phyloP scores from a whole-genome alignment of 495 filamentous ascomycete genomes.

The Cetradonia linearis region DNA sequence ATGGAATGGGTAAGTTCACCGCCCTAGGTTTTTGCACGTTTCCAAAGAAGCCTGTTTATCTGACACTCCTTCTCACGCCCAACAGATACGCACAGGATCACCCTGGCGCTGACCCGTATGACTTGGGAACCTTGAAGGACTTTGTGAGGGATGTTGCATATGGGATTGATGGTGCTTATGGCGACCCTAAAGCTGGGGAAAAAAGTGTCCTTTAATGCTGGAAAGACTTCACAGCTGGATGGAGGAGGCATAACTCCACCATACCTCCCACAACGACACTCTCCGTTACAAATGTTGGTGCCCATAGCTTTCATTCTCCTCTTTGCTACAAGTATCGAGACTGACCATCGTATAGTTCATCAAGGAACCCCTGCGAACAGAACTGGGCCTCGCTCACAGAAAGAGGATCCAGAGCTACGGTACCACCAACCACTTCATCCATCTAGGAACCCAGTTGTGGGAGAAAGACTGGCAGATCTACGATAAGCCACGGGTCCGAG shows the following conservation, averaged over 20 bases:
- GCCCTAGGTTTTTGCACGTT: not conserved
- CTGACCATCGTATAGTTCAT: not conserved
- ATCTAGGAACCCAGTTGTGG: slow-evolving; percentile 6
- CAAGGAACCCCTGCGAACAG: not conserved
- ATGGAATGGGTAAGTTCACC: not conserved
- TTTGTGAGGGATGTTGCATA: not conserved
- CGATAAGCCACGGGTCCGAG: slow-evolving; percentile 9
- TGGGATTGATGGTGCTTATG: slow-evolving; percentile 1
- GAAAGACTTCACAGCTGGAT: slow-evolving; percentile 3
- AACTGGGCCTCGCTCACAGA: slow-evolving; percentile 1
- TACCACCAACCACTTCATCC: not conserved
- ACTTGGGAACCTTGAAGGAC: not conserved
- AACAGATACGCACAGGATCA: slow-evolving; percentile 1
- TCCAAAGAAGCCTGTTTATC: not conserved
- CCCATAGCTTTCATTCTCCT: not conserved
- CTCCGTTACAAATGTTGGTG: slow-evolving; percentile 1
- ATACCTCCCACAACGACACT: slow-evolving; percentile 1
- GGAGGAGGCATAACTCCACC: not conserved
- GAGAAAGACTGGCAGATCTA: slow-evolving; percentile 12
- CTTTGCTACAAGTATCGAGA: not conserved
- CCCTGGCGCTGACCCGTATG: not conserved
- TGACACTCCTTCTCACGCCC: not conserved
- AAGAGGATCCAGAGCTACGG: not conserved
- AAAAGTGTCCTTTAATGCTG: not conserved
- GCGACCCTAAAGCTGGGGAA: not conserved